Evolutionary conservation across 2,329 filamentous ascomycete species (phyloP).

Genomic region (Monilinia aucupariae): DNA sequence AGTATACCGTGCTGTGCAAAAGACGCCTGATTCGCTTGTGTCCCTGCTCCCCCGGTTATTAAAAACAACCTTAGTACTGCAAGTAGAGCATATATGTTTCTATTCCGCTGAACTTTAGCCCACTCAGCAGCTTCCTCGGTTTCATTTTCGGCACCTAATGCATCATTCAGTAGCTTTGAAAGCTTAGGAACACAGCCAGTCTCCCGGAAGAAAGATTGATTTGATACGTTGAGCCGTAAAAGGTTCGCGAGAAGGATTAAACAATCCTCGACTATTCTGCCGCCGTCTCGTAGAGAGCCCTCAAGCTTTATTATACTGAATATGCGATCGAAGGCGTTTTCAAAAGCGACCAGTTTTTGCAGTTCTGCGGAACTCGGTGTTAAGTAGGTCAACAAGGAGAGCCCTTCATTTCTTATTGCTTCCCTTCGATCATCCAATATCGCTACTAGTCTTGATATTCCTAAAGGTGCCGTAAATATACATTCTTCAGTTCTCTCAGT

Average conservation of each 20-base stretch:
- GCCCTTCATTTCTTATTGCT: constrained; percentile 78
- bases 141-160: constrained; percentile 50
- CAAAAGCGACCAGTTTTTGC: constrained; percentile 92
- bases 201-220: constrained; percentile 90
- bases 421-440: constrained; percentile 81
- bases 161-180: constrained; percentile 59
- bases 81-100: constrained; percentile 86
- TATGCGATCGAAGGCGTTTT: constrained; percentile 83
- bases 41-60: constrained; percentile 71
- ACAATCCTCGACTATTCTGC: constrained; percentile 86
- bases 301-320: constrained; percentile 79
- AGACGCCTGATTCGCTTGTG: constrained; percentile 73
- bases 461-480: constrained; percentile 80
- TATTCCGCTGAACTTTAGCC: constrained; percentile 72
- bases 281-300: constrained; percentile 75
- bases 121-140: constrained; percentile 62
- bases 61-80: constrained; percentile 84
- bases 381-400: constrained; percentile 80
- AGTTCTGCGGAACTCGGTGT: constrained; percentile 83
- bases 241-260: constrained; percentile 87
- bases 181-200: constrained; percentile 75
- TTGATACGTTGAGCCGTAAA: constrained; percentile 78
- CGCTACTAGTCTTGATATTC: constrained; percentile 78
- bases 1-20: constrained; percentile 81
- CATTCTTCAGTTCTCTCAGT: constrained; percentile 93